Evolutionary conservation across 148 eudicot genomes (phyloP), one percentile per base, ranked within the genome.

Genomic region (Fallopia convolvulus): DNA sequence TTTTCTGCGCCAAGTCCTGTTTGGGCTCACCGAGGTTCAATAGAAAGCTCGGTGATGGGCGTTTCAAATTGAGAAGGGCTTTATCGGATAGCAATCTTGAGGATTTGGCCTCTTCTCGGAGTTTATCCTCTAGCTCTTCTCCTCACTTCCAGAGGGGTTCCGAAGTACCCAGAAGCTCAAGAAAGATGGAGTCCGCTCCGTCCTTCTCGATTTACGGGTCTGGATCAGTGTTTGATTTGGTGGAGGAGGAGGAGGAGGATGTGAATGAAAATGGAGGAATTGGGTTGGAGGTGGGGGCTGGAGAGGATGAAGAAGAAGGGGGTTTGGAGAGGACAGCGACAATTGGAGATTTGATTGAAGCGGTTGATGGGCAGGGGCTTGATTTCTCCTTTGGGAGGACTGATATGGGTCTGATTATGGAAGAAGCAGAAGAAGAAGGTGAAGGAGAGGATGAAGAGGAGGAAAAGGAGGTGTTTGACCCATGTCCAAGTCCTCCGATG

Each of bases 341-440:
- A 5, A 73, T 73, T 48, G 75, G 75, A 26, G 75, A 73, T 73
- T 7, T 48, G 55, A 73, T 73, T 44, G 53, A 47, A n/a, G 75
- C 32, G 10, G 7, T 44, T 42, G 50, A 11, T 42, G 75, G 50
- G 8, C 71, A 9, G 8, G 75, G 33, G 5, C 20, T 39, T 12
- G 53, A 73, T 73, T 73, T 73, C 17, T 30, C 33, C 55, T 42
- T 44, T 44, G 75, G 75, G 53, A 73, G n/a, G 18, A 42, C 75
- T 68, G 75, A 48, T 73, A 73, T 73, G 75, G 75, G 75, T 14
- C 42, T 48, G 75, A 73, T 73, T 73, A 8, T 20, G 55, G 75
- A 73, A 44, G 75, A 8, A 12, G 75, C n/a, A n/a, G 75, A 73
- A 44, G 75, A 14, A 12, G 75, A 44, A n/a, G 75, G 7, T 17